Percentiles rank a stretch among this genome's conserved stretches.
Evolutionary conservation across 495 filamentous ascomycete species (phyloP).

Genomic region (Annulohypoxylon bovei): DNA sequence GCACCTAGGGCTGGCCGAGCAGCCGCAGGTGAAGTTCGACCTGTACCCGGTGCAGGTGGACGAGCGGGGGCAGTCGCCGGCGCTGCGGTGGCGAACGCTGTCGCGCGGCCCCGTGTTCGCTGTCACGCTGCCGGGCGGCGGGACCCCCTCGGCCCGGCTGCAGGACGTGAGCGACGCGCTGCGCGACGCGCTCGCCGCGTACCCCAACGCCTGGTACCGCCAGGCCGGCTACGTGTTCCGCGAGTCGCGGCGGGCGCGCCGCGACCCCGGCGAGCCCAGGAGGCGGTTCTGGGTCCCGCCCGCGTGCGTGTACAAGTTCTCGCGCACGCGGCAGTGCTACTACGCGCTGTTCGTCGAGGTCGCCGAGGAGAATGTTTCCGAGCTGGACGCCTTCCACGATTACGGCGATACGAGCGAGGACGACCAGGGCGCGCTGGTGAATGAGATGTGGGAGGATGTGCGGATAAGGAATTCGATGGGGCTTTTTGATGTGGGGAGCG

Average conservation of each 20-base stretch:
- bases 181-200: not conserved
- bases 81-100: not conserved
- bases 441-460: conserved; percentile 28
- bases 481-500: not conserved
- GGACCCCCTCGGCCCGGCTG: not conserved
- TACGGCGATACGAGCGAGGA: conserved; percentile 30
- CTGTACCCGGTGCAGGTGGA: conserved; percentile 13
- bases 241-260: not conserved
- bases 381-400: not conserved
- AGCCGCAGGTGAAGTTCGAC: conserved; percentile 26
- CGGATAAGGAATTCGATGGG: not conserved
- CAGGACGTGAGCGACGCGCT: conserved; percentile 1
- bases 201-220: conserved; percentile 18
- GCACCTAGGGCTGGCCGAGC: not conserved
- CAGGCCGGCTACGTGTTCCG: conserved; percentile 29
- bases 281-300: conserved; percentile 19
- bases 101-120: conserved; percentile 19
- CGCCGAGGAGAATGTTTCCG: not conserved
- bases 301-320: not conserved
- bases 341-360: not conserved
- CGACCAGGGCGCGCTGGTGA: conserved; percentile 25
- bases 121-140: conserved; percentile 14
- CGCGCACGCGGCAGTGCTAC: not conserved
- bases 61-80: not conserved
- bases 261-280: not conserved